Conservation (phyloP, 23 red algal genomes). For the Gracilariopsis chorda region DNA sequence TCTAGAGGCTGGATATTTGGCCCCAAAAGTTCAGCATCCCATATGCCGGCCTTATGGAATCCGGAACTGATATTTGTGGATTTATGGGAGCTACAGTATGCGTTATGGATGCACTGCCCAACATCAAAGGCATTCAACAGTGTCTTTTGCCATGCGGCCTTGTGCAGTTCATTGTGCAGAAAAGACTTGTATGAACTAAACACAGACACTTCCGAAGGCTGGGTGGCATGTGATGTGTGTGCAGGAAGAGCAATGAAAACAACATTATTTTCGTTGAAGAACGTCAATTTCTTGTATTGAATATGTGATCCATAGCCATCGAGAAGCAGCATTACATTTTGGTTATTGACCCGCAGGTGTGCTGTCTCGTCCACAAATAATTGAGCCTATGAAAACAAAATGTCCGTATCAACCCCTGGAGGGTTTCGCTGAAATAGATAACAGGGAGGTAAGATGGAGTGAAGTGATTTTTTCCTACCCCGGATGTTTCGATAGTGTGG, state of each 20-base stretch:
- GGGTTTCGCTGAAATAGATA: background rate
- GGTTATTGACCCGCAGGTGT: background rate
- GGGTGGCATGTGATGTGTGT: background rate
- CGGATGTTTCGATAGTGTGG: background rate
- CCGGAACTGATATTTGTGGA: background rate
- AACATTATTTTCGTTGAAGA: background rate
- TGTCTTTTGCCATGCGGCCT: background rate
- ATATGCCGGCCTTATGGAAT: background rate
- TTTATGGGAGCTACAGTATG: background rate
- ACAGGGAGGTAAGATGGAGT: background rate
- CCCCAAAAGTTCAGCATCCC: background rate
- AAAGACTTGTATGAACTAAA: background rate
- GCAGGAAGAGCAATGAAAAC: background rate
- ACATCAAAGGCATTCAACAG: conserved; percentile 24
- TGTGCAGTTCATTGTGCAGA: background rate
- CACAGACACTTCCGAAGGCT: background rate
- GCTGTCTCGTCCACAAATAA: background rate
- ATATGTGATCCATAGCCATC: background rate
- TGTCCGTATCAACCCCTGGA: background rate
- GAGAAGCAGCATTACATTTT: background rate
- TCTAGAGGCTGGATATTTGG: too few species aligned
- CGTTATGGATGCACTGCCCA: background rate
- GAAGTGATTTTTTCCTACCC: background rate
- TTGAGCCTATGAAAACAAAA: background rate
- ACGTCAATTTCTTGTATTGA: background rate